These are phyloP conservation scores for Hyphodiscus hymeniophilus DNA, from an alignment of 495 filamentous ascomycete genomes.

Conservation along the genomic window DNA sequence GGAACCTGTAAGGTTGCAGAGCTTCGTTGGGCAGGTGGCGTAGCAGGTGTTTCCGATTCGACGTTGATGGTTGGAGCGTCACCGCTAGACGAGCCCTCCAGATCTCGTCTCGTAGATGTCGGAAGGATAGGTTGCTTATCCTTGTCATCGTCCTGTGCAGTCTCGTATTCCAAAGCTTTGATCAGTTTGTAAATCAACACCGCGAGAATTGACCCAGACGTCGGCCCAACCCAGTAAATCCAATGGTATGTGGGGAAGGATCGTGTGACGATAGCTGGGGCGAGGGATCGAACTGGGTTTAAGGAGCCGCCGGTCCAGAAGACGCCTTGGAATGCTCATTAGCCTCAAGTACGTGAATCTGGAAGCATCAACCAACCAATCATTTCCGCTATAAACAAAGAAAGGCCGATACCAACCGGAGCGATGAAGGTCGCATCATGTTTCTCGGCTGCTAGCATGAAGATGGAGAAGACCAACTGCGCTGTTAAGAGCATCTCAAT, in stretches of 20 bases:
- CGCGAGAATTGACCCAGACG: slow-evolving; percentile 50
- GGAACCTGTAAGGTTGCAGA: no score
- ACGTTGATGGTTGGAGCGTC: no score
- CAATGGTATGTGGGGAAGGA: slow-evolving; percentile 57
- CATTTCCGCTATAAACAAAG: slow-evolving; percentile 44
- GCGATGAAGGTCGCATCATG: slow-evolving; percentile 44
- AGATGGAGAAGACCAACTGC: slow-evolving; percentile 44
- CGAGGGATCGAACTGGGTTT: slow-evolving; percentile 66
- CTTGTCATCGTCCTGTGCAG: slow-evolving; percentile 11
- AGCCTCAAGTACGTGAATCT: not conserved
- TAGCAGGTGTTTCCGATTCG: no score
- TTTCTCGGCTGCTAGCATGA: slow-evolving; percentile 53
- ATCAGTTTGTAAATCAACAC: slow-evolving; percentile 60
- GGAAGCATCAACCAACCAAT: slow-evolving; percentile 29
- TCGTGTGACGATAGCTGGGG: slow-evolving; percentile 55
- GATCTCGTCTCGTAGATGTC: no score
- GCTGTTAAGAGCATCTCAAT: slow-evolving; percentile 49
- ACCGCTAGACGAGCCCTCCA: no score
- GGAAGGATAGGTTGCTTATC: not conserved
- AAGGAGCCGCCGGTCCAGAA: slow-evolving; percentile 66
- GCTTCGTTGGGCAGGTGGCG: no score
- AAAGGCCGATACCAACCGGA: slow-evolving; percentile 44
- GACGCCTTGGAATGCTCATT: not conserved
- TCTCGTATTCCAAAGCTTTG: slow-evolving; percentile 63
- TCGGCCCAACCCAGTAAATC: slow-evolving; percentile 61